Percentiles rank a stretch among this genome's conserved stretches.
phyloP scores from a whole-genome alignment of 805 yeast genomes.

The Nakazawaea pomicola region DNA sequence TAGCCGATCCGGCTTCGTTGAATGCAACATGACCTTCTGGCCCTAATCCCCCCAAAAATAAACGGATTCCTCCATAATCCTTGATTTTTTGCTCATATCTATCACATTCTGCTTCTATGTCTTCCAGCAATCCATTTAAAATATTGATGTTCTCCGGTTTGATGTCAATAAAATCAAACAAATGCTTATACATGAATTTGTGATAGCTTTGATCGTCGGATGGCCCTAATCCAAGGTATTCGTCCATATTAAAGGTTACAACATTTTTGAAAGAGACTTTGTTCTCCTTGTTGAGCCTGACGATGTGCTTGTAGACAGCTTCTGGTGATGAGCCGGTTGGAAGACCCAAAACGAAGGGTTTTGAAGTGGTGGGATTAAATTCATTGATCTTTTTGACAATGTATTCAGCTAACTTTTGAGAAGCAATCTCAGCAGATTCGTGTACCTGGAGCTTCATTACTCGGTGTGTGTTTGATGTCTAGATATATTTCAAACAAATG shows the following conservation, averaged over 20 bases:
- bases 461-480: constrained; percentile 12
- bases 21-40: constrained; percentile 61
- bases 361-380: constrained; percentile 37
- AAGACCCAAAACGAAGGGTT: constrained; percentile 51
- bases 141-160: constrained; percentile 47
- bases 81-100: constrained; percentile 44
- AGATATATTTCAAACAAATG: not conserved
- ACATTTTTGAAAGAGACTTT: constrained; percentile 44
- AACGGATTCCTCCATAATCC: constrained; percentile 42
- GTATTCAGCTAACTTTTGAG: constrained; percentile 38
- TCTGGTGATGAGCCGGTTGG: constrained; percentile 64
- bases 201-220: constrained; percentile 47
- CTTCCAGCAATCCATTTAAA: constrained; percentile 45
- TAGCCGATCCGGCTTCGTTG: constrained; percentile 49
- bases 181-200: constrained; percentile 51
- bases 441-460: constrained; percentile 23
- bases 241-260: constrained; percentile 60
- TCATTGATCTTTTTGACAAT: constrained; percentile 37
- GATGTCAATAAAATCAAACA: constrained; percentile 52
- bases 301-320: constrained; percentile 42
- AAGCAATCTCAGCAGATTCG: constrained; percentile 34
- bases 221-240: constrained; percentile 46
- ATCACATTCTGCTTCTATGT: constrained; percentile 40
- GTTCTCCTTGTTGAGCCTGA: constrained; percentile 37
- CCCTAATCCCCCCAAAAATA: constrained; percentile 56